Conservation (phyloP, 192 early-diverging fungal genomes). For the Backusella parvicylindrica region DNA sequence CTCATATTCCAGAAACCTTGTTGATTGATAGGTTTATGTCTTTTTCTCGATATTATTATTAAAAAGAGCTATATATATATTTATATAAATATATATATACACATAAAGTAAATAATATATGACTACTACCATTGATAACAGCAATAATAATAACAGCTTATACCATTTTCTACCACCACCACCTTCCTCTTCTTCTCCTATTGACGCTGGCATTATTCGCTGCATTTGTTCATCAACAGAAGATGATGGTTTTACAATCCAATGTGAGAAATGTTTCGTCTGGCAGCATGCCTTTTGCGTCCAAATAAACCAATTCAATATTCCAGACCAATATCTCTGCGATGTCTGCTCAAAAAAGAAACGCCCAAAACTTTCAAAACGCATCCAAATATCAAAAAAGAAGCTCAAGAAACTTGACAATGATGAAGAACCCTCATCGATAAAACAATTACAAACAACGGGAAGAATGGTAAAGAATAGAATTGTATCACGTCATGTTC, state of each 20-base stretch:
- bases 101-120: not conserved
- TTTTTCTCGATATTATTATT: not conserved
- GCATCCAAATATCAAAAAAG: conserved; percentile 16
- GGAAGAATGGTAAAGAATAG: conserved; percentile 6
- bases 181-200: conserved; percentile 30
- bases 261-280: conserved; percentile 89
- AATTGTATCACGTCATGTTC: conserved; percentile 7
- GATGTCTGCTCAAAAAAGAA: conserved; percentile 59
- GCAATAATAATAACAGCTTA: not conserved
- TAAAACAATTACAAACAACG: not conserved
- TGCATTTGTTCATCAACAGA: conserved; percentile 89
- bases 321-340: conserved; percentile 87
- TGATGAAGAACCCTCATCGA: not conserved
- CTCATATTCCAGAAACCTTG: not conserved
- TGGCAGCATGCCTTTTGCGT: conserved; percentile 98
- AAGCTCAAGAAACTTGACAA: not conserved
- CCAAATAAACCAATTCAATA: conserved; percentile 58
- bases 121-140: not conserved
- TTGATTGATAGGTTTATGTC: not conserved
- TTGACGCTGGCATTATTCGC: conserved; percentile 87
- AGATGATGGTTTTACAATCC: conserved; percentile 97
- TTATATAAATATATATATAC: not conserved
- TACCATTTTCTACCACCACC: not conserved
- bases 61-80: not conserved
- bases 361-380: conserved; percentile 21